A percentile compares a stretch with the other conserved stretches of the same genome.
phyloP scores from a whole-genome alignment of 352 stramenopile genomes.

The Phytophthora lateralis region DNA sequence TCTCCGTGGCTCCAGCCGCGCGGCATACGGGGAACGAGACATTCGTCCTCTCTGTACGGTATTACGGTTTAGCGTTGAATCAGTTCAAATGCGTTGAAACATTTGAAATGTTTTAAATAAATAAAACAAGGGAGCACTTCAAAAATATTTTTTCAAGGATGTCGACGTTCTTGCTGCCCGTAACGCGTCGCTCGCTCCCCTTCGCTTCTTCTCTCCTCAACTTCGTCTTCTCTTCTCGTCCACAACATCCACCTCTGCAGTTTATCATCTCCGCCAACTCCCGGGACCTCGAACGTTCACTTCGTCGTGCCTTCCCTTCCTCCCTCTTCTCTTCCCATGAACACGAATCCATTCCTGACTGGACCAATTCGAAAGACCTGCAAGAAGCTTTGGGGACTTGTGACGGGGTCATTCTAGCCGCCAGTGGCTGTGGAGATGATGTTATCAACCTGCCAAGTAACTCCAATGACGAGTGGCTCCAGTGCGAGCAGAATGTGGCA shows the following conservation, averaged over 20 bases:
- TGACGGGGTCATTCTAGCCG: conserved; percentile 52
- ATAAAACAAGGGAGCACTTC: background rate
- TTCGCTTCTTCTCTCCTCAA: conserved; percentile 33
- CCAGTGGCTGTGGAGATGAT: conserved; percentile 23
- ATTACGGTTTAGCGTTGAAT: too few relatives aligned
- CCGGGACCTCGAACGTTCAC: conserved; percentile 25
- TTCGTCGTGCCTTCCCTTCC: conserved; percentile 32
- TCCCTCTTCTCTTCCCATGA: conserved; percentile 36
- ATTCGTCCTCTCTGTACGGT: too few relatives aligned
- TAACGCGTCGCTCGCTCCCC: conserved; percentile 38
- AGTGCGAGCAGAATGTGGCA: conserved; percentile 32
- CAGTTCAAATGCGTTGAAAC: too few relatives aligned
- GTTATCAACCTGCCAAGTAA: conserved; percentile 26
- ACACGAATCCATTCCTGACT: conserved; percentile 46
- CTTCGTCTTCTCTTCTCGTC: conserved; percentile 6
- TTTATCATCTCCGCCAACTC: conserved; percentile 32
- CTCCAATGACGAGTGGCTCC: conserved; percentile 26
- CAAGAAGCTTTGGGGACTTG: conserved; percentile 47
- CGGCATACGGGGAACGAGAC: too few relatives aligned
- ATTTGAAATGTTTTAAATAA: background rate
- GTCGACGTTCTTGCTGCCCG: conserved; percentile 43
- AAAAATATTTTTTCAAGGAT: conserved; percentile 6
- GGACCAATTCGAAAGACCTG: conserved; percentile 46
- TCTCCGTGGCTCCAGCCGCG: too few relatives aligned
- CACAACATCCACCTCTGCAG: background rate